Conservation (phyloP, 305 asterid species). For the Withania somnifera region DNA sequence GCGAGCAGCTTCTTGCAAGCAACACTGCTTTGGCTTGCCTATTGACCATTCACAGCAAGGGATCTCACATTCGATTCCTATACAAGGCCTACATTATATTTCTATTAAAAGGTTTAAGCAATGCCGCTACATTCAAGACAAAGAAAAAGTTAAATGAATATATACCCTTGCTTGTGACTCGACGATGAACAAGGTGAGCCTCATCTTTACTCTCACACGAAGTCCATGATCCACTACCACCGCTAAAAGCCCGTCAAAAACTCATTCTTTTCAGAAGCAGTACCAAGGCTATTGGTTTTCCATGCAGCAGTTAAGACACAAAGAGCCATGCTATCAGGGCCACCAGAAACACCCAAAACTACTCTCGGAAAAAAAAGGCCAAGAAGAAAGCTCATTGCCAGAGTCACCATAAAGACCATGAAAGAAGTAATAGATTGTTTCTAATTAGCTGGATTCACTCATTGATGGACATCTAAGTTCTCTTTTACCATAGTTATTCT, state of each 20-base stretch:
- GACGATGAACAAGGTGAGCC: constrained; percentile 45
- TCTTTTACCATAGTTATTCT: too few relatives aligned
- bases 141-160: constrained; percentile 6
- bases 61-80: constrained; percentile 84
- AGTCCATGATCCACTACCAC: constrained; percentile 86
- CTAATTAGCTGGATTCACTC: neutral
- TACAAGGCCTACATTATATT: constrained; percentile 40
- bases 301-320: constrained; percentile 71
- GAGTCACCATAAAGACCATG: neutral
- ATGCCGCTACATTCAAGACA: constrained; percentile 13
- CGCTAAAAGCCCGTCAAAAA: constrained; percentile 63
- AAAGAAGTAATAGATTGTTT: neutral
- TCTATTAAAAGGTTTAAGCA: constrained; percentile 18
- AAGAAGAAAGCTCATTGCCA: neutral
- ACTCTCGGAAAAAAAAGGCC: constrained; percentile 11
- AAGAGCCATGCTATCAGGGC: constrained; percentile 94
- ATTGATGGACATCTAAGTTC: neutral
- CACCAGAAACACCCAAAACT: constrained; percentile 97
- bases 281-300: constrained; percentile 39
- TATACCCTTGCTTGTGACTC: constrained; percentile 72
- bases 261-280: constrained; percentile 24
- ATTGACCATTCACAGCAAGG: constrained; percentile 71
- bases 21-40: constrained; percentile 71
- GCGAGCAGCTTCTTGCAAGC: constrained; percentile 91
- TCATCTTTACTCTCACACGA: constrained; percentile 78